Evolutionary conservation across 495 filamentous ascomycete species (phyloP), one percentile per base, ranked within the genome.

Genomic region (Entonaema liquescens): DNA sequence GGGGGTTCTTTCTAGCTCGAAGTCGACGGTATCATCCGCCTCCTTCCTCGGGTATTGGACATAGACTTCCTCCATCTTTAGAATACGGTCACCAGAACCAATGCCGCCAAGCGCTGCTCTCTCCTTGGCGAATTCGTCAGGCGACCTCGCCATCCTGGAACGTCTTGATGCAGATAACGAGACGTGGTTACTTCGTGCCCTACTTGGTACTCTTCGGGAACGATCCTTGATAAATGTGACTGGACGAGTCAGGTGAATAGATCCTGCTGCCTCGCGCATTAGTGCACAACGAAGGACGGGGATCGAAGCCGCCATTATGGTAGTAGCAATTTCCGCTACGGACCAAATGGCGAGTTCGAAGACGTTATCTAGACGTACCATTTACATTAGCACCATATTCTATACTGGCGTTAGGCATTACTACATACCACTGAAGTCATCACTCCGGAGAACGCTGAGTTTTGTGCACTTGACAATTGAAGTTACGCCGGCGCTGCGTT

Each of bases 251-350:
- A 21, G 13, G 19, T 21, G 42, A 9, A 23, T 12, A 12, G 42
- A 47, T 1, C 49, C 38, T 12, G 60, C 53, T 3, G 58, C 58
- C 26, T 72, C 69, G 13, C 26, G 63, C 15, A 72, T 55, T 6
- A 79, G 66, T n/a, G 75, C 75, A 21, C 42, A 47, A 11, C 78
- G 77, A 11, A 79, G 63, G 12, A 79, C 67, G 13, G 78, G 77
- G 26, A 79, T 76, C 17, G 77, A 79, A 9, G 78, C 77, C 0
- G 78, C 78, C 64, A 77, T 74, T 55, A 79, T 77, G 1, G 75
- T 77, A 19, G 76, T 76, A 31, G 78, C 75, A 12, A 77, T 71
- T 52, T 79, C 78, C 13, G 73, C 71, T 13, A 65, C 40, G 4
- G 75, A 71, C 77, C 77, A 79, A 19, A 77, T 77, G 0, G 71